Evolutionary conservation across 2,329 filamentous ascomycete species (phyloP).

Genomic region (Pleomassaria siparia): DNA sequence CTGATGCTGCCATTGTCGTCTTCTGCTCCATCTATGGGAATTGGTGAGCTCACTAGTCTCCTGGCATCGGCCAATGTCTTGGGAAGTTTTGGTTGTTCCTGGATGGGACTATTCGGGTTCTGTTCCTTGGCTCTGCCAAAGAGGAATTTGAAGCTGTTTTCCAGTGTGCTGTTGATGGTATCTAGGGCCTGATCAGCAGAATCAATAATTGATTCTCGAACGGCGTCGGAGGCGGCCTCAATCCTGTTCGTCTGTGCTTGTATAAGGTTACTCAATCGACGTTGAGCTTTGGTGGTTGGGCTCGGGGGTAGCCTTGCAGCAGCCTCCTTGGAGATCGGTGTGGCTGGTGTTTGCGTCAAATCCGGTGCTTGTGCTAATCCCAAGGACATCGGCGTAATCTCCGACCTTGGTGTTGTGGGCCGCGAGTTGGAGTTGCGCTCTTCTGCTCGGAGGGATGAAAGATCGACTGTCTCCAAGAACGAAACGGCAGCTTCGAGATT

Average conservation of each 20-base stretch:
- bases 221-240: slow-evolving; percentile 78
- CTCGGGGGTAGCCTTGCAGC: slow-evolving; percentile 29
- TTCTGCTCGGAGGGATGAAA: slow-evolving; percentile 82
- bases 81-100: slow-evolving; percentile 60
- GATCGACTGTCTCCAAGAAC: slow-evolving; percentile 92
- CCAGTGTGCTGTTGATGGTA: slow-evolving; percentile 85
- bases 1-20: slow-evolving; percentile 61
- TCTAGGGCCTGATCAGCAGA: slow-evolving; percentile 92
- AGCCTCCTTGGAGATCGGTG: slow-evolving; percentile 24
- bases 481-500: slow-evolving; percentile 94
- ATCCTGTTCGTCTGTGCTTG: slow-evolving; percentile 81
- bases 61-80: slow-evolving; percentile 92
- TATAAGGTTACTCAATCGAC: slow-evolving; percentile 81
- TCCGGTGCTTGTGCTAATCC: slow-evolving; percentile 42
- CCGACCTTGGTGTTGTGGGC: slow-evolving; percentile 48
- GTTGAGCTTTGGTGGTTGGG: slow-evolving; percentile 60
- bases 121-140: slow-evolving; percentile 83
- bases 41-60: slow-evolving; percentile 77
- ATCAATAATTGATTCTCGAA: slow-evolving; percentile 66
- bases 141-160: slow-evolving; percentile 91
- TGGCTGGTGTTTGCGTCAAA: slow-evolving; percentile 43
- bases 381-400: slow-evolving; percentile 44
- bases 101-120: slow-evolving; percentile 37
- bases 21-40: slow-evolving; percentile 51
- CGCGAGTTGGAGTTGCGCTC: slow-evolving; percentile 64